Conservation (phyloP, 495 filamentous ascomycete species). For the Xylaria longipes region DNA sequence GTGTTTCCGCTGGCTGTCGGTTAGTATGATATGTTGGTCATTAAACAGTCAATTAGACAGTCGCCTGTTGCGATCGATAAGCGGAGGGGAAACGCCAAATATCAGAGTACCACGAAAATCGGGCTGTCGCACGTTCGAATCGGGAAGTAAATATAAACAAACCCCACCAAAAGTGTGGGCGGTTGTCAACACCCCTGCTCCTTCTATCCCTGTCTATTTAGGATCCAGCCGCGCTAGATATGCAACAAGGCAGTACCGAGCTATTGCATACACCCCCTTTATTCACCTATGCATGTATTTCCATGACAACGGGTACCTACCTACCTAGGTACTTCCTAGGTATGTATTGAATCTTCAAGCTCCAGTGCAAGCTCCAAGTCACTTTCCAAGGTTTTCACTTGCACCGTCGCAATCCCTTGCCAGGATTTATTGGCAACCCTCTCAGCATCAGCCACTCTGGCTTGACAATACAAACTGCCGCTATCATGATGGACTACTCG, state of each 20-base stretch:
- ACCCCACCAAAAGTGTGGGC: conserved; percentile 30
- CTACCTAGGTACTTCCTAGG: no score
- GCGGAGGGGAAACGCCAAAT: conserved; percentile 15
- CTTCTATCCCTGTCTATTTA: not conserved
- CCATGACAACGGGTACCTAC: no score
- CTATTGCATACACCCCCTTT: not conserved
- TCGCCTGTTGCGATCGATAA: conserved; percentile 11
- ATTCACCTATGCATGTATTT: not conserved
- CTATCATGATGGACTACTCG: conserved; percentile 50
- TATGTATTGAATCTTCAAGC: not conserved
- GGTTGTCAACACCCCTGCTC: conserved; percentile 20
- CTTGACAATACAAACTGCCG: not conserved
- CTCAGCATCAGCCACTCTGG: not conserved
- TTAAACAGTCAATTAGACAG: not conserved
- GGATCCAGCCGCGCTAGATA: not conserved
- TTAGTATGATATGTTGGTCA: conserved; percentile 3
- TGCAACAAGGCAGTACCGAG: not conserved
- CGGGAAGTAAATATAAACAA: conserved; percentile 44
- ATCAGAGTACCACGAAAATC: not conserved
- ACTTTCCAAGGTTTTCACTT: not conserved
- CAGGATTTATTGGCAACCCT: not conserved
- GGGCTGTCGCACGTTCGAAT: conserved; percentile 1
- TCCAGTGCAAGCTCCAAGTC: not conserved
- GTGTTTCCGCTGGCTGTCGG: not conserved
- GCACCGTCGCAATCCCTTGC: not conserved